Conservation (phyloP, 257 asterid genomes). For the Leptodermis oblonga region DNA sequence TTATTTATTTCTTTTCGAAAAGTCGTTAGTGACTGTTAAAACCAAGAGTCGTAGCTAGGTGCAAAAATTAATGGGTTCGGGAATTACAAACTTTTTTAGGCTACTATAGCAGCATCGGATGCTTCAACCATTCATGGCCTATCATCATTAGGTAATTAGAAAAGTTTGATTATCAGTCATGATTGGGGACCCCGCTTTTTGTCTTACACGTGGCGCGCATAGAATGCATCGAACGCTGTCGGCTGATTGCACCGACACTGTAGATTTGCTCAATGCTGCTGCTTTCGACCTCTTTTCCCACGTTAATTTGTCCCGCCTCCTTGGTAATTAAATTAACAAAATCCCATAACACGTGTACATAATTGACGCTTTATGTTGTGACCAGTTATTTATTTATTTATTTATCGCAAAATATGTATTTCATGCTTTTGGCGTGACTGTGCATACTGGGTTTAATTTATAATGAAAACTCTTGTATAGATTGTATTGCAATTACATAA, state of each 20-base stretch:
- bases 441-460: too few relatives aligned
- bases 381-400: too few relatives aligned
- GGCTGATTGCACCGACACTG: background rate
- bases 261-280: background rate
- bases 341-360: too few relatives aligned
- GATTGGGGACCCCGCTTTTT: background rate
- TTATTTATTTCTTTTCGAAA: too few relatives aligned
- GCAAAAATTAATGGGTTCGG: too few relatives aligned
- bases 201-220: slow-evolving; percentile 4
- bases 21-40: background rate
- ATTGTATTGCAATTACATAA: too few relatives aligned
- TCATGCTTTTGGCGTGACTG: too few relatives aligned
- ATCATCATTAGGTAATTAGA: slow-evolving; percentile 11
- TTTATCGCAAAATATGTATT: too few relatives aligned
- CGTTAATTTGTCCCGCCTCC: background rate
- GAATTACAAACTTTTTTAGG: background rate
- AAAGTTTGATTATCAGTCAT: background rate
- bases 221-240: background rate
- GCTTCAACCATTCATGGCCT: slow-evolving; percentile 8
- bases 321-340: background rate
- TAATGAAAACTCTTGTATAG: too few relatives aligned
- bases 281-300: background rate
- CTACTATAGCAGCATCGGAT: slow-evolving; percentile 2
- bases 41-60: background rate
- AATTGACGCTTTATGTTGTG: too few relatives aligned